phyloP scores from a whole-genome alignment of 495 filamentous ascomycete genomes.

The Astrocystis sublimbata region DNA sequence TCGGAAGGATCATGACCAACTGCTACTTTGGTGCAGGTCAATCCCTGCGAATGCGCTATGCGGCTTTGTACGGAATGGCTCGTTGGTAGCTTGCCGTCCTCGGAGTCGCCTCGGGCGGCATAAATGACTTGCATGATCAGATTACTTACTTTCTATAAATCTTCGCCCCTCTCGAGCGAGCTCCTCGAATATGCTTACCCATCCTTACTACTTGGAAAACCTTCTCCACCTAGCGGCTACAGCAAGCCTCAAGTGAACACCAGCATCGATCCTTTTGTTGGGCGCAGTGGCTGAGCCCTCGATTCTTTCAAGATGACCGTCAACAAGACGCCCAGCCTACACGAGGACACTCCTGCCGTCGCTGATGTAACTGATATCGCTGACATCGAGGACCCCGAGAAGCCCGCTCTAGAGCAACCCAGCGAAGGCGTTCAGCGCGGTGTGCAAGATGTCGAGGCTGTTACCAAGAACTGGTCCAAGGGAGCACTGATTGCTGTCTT shows the following conservation, averaged over 20 bases:
- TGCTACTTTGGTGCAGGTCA: background rate
- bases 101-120: background rate
- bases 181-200: too few species aligned
- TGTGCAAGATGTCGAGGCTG: slow-evolving; percentile 35
- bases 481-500: slow-evolving; percentile 26
- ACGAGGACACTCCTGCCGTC: background rate
- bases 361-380: too few species aligned
- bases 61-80: background rate
- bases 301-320: background rate
- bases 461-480: slow-evolving; percentile 37
- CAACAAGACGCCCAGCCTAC: background rate
- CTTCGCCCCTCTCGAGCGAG: background rate
- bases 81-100: background rate
- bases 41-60: background rate
- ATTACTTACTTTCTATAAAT: background rate
- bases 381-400: background rate
- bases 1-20: background rate
- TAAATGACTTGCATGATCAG: background rate
- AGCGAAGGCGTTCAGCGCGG: slow-evolving; percentile 28
- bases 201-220: background rate
- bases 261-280: too few species aligned
- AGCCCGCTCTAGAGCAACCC: background rate
- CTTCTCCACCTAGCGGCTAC: background rate
- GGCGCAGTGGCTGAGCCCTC: background rate
- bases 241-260: background rate